These are phyloP conservation scores for Tetrapisispora iriomotensis DNA, from an alignment of 805 yeast genomes.

Conservation along the genomic window DNA sequence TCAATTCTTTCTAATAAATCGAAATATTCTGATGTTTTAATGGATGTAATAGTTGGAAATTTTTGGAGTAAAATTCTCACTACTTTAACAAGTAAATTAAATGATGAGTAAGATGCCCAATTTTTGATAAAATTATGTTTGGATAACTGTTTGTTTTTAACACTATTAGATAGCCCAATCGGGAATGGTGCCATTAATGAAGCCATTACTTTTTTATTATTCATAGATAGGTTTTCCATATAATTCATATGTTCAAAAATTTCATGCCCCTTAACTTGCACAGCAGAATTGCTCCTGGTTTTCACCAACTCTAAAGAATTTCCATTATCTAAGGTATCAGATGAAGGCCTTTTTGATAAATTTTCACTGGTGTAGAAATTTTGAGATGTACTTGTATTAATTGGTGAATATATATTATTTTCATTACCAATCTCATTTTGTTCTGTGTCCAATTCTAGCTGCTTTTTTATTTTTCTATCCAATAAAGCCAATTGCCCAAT, in stretches of 20 bases:
- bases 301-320: not conserved
- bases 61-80: conserved; percentile 12
- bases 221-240: conserved; percentile 8
- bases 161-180: conserved; percentile 16
- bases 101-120: conserved; percentile 22
- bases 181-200: conserved; percentile 23
- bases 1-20: conserved; percentile 12
- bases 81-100: conserved; percentile 13
- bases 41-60: conserved; percentile 20
- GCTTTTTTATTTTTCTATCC: conserved; percentile 2
- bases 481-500: not conserved
- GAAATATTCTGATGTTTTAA: conserved; percentile 18
- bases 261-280: conserved; percentile 11
- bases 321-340: not conserved
- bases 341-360: not conserved
- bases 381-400: not conserved
- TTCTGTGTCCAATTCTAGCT: not conserved
- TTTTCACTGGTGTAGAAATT: not conserved
- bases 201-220: conserved; percentile 12
- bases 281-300: conserved; percentile 1
- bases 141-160: conserved; percentile 16
- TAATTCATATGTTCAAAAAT: conserved; percentile 21
- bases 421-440: not conserved
- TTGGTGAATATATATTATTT: not conserved
- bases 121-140: conserved; percentile 8